These are phyloP conservation scores for Sporothrix globosa DNA, from an alignment of 2,329 filamentous ascomycete species.

Conservation along the genomic window DNA sequence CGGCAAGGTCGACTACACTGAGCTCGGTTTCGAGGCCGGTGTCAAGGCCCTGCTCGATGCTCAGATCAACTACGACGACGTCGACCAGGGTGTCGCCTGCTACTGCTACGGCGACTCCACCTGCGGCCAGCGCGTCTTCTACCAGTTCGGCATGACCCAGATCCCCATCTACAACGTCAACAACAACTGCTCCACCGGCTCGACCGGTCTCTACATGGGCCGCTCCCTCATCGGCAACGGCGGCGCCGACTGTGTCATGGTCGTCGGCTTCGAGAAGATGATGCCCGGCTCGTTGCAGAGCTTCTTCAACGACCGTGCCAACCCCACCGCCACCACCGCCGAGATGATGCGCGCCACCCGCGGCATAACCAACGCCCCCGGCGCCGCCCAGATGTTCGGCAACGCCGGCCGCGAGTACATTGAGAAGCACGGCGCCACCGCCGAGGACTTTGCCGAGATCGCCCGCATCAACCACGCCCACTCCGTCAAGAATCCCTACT, in stretches of 20 bases:
- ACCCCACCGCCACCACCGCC: slow-evolving; percentile 71
- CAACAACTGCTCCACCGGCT: slow-evolving; percentile 98
- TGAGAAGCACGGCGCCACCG: slow-evolving; percentile 84
- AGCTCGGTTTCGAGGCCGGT: slow-evolving; percentile 90
- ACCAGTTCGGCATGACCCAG: slow-evolving; percentile 96
- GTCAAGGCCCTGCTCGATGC: slow-evolving; percentile 84
- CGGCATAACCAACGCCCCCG: slow-evolving; percentile 79
- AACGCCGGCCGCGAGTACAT: slow-evolving; percentile 95
- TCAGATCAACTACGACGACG: slow-evolving; percentile 93
- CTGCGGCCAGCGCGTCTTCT: slow-evolving; percentile 94
- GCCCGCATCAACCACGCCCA: slow-evolving; percentile 91
- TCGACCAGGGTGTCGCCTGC: slow-evolving; percentile 93
- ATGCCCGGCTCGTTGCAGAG: slow-evolving; percentile 82
- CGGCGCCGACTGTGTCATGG: slow-evolving; percentile 82
- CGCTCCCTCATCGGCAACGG: slow-evolving; percentile 78
- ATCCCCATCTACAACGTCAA: slow-evolving; percentile 98
- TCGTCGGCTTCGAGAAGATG: slow-evolving; percentile 99
- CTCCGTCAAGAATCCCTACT: slow-evolving; percentile 90
- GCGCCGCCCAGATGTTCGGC: slow-evolving; percentile 90
- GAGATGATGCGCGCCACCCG: slow-evolving; percentile 83
- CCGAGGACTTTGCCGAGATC: slow-evolving; percentile 92
- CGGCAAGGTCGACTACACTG: slow-evolving; percentile 91
- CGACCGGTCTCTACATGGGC: slow-evolving; percentile 83
- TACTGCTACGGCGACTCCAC: slow-evolving; percentile 97
- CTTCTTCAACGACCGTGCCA: slow-evolving; percentile 83